Evolutionary conservation across 441 rosid genomes (phyloP).

Genomic region (Capsella rubella): DNA sequence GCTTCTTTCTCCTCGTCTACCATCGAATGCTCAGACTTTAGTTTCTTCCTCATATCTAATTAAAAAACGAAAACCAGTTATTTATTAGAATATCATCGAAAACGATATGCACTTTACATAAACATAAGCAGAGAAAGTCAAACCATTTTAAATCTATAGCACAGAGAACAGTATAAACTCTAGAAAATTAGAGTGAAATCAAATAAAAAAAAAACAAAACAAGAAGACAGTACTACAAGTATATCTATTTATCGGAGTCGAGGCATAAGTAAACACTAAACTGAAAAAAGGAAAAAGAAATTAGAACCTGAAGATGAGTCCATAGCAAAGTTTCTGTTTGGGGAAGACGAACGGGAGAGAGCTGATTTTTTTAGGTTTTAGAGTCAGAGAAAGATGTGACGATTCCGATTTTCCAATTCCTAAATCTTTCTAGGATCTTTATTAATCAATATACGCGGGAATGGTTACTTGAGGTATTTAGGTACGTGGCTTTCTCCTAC

Average conservation of each 20-base stretch:
- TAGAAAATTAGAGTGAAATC: neutral
- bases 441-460: slow-evolving; percentile 20
- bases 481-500: neutral
- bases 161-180: neutral
- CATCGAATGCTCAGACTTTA: slow-evolving; percentile 2
- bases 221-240: too few relatives aligned
- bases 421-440: neutral
- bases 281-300: neutral
- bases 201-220: neutral
- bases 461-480: neutral
- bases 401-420: neutral
- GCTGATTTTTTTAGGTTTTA: neutral
- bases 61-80: too few relatives aligned
- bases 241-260: too few relatives aligned
- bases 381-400: neutral
- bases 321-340: neutral
- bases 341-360: neutral
- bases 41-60: slow-evolving; percentile 31
- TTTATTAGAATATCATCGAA: too few relatives aligned
- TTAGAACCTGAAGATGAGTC: slow-evolving; percentile 9
- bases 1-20: neutral
- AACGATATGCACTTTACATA: too few relatives aligned
- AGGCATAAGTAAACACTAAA: neutral
- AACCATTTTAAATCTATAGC: neutral
- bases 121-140: neutral